These are phyloP conservation scores for Coprinopsis sp. DNA, from an alignment of 768 basidiomycete species.

Conservation along the genomic window DNA sequence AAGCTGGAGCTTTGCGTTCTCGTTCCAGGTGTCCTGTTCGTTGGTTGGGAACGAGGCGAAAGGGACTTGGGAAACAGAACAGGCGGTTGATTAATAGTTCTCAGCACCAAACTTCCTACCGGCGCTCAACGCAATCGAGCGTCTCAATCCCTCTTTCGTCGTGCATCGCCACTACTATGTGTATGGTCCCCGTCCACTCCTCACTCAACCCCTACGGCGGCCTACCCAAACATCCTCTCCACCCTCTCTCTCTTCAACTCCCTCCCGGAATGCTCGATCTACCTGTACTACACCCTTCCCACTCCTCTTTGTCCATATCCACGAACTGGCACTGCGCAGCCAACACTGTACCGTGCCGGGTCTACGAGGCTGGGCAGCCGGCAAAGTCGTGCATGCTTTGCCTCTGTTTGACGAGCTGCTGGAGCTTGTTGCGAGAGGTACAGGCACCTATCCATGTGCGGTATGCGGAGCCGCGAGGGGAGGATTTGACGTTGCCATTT, in stretches of 20 bases:
- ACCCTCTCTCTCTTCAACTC: too few species aligned
- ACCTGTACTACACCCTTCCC: slow-evolving; percentile 40
- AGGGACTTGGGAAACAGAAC: too few species aligned
- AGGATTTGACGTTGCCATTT: slow-evolving; percentile 13
- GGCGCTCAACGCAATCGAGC: too few species aligned
- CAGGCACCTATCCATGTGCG: slow-evolving; percentile 44
- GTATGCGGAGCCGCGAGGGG: slow-evolving; percentile 30
- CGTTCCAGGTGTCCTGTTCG: too few species aligned
- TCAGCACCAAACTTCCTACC: too few species aligned
- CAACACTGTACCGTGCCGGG: slow-evolving; percentile 31
- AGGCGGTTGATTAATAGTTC: too few species aligned
- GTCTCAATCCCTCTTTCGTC: too few species aligned
- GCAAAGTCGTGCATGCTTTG: slow-evolving; percentile 40
- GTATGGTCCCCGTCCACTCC: slow-evolving; percentile 18
- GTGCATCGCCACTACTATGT: neutral
- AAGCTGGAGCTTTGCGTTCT: too few species aligned
- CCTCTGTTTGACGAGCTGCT: slow-evolving; percentile 12
- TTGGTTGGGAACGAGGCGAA: too few species aligned
- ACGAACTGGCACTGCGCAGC: slow-evolving; percentile 39
- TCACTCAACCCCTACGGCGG: slow-evolving; percentile 27
- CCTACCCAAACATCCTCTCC: slow-evolving; percentile 34
- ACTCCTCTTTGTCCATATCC: slow-evolving; percentile 42
- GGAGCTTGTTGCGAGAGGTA: slow-evolving; percentile 20
- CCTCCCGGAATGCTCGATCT: slow-evolving; percentile 28
- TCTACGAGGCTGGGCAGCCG: slow-evolving; percentile 35